Conservation (phyloP, 768 basidiomycete species). For the Mycena crocata region DNA sequence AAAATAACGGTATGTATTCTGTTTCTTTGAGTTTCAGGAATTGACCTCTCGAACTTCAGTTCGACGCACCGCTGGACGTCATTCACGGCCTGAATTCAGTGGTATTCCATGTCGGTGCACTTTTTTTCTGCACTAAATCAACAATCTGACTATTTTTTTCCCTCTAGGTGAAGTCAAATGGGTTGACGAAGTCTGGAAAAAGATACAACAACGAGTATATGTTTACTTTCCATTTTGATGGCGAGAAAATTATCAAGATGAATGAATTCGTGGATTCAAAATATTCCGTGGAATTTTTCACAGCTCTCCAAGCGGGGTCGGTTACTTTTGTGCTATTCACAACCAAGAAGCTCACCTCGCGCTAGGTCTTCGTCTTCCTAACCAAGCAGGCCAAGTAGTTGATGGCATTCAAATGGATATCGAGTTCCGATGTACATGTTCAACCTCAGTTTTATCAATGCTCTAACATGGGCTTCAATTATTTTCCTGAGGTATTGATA, state of each 20-base stretch:
- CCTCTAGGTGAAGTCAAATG: constrained; percentile 8
- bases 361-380: not conserved
- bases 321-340: not conserved
- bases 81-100: constrained; percentile 1
- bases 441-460: too few relatives aligned
- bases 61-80: not conserved
- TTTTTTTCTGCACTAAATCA: not conserved
- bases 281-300: not conserved
- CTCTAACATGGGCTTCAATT: too few relatives aligned
- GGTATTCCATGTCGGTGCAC: constrained; percentile 1
- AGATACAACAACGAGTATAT: constrained; percentile 13
- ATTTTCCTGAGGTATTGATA: too few relatives aligned
- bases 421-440: too few relatives aligned
- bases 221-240: constrained; percentile 9
- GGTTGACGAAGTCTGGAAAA: not conserved
- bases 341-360: not conserved
- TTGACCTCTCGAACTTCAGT: not conserved
- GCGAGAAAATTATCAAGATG: constrained; percentile 6
- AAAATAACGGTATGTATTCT: not conserved
- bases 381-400: too few relatives aligned
- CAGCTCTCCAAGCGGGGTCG: not conserved
- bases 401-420: too few relatives aligned
- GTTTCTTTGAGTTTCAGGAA: not conserved
- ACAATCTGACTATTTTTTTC: not conserved
- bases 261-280: constrained; percentile 12